Evolutionary conservation across 2,329 filamentous ascomycete species (phyloP).

Genomic region (Colletotrichum spinosum): DNA sequence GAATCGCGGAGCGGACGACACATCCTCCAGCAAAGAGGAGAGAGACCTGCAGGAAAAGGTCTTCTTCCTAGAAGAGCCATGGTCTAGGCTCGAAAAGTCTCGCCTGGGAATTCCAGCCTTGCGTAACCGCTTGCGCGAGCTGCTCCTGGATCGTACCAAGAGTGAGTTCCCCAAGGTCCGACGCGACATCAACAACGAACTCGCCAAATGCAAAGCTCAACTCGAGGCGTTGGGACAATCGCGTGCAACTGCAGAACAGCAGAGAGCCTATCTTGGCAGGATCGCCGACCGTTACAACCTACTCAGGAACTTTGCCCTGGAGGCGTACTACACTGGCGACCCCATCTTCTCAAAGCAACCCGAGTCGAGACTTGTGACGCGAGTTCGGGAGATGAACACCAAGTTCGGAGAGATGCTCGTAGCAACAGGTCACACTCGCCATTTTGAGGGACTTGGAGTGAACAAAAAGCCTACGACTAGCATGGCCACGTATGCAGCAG

Average conservation of each 20-base stretch:
- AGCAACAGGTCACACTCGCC: slow-evolving; percentile 38
- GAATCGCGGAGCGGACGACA: slow-evolving; percentile 42
- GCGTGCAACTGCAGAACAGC: slow-evolving; percentile 42
- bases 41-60: neutral
- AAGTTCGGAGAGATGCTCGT: slow-evolving; percentile 46
- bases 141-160: slow-evolving; percentile 44
- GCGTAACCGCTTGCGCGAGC: slow-evolving; percentile 39
- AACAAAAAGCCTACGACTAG: slow-evolving; percentile 4
- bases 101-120: slow-evolving; percentile 43
- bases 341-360: slow-evolving; percentile 43
- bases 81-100: slow-evolving; percentile 37
- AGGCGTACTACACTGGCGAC: slow-evolving; percentile 49
- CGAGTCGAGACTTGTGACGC: slow-evolving; percentile 51
- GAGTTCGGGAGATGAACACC: slow-evolving; percentile 52
- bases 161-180: slow-evolving; percentile 44
- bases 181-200: slow-evolving; percentile 37
- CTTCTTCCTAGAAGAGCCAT: slow-evolving; percentile 25
- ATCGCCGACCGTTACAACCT: slow-evolving; percentile 47
- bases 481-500: slow-evolving; percentile 36
- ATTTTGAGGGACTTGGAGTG: slow-evolving; percentile 31
- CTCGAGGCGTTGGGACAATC: slow-evolving; percentile 48
- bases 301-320: slow-evolving; percentile 46
- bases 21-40: slow-evolving; percentile 13
- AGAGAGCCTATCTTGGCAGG: slow-evolving; percentile 50
- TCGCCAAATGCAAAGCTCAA: slow-evolving; percentile 9